Conservation (phyloP, 192 early-diverging fungal genomes). For the Kappamyces sp. region DNA sequence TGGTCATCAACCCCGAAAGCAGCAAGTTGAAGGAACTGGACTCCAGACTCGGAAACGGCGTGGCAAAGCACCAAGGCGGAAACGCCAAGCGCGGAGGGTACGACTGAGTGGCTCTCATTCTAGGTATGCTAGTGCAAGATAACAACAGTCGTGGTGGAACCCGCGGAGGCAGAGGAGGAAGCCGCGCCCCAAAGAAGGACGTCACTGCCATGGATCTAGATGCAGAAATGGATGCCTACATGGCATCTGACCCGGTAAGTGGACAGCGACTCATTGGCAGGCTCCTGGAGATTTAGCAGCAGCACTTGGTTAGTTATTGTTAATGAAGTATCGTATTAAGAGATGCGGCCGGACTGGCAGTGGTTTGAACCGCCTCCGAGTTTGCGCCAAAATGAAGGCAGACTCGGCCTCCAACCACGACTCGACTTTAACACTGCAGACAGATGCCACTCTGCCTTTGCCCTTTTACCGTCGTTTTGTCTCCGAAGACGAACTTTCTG, state of each 20-base stretch:
- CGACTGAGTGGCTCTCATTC: not conserved
- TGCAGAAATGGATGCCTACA: constrained; percentile 48
- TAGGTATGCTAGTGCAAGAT: not conserved
- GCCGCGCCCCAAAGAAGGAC: constrained; percentile 18
- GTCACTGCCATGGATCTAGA: constrained; percentile 28
- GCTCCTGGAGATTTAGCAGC: no score
- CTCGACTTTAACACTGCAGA: no score
- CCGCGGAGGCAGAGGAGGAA: constrained; percentile 17
- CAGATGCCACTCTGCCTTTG: no score
- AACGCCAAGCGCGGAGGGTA: constrained; percentile 9
- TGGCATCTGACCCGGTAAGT: constrained; percentile 7
- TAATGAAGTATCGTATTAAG: no score
- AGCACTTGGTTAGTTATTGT: no score
- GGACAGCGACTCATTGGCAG: no score
- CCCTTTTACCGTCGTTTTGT: no score
- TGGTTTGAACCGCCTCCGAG: no score
- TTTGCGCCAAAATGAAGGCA: no score
- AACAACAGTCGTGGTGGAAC: constrained; percentile 9
- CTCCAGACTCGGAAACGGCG: not conserved
- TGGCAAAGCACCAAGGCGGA: constrained; percentile 12
- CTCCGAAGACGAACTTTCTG: no score
- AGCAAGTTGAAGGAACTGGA: constrained; percentile 1
- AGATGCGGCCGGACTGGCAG: no score
- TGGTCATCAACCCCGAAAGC: constrained; percentile 24
- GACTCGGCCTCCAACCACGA: no score